These are phyloP conservation scores for Pseudocercospora musae DNA, from an alignment of 2,329 filamentous ascomycete species.

Conservation along the genomic window DNA sequence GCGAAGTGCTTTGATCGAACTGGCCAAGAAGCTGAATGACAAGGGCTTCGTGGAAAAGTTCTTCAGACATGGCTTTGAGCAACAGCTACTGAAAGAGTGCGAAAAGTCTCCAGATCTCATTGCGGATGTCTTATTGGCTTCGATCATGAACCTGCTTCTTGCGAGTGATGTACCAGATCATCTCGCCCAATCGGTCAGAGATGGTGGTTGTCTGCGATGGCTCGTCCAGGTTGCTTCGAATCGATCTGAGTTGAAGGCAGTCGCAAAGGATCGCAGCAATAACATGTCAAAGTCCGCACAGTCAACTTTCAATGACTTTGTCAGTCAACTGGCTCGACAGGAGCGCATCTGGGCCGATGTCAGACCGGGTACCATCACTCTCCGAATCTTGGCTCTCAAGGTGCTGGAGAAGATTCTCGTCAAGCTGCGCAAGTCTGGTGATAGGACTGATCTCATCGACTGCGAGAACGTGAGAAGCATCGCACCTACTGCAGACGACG, in stretches of 20 bases:
- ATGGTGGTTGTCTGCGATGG: conserved; percentile 34
- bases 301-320: conserved; percentile 54
- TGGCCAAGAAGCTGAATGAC: conserved; percentile 54
- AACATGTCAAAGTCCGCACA: conserved; percentile 68
- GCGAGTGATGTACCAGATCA: conserved; percentile 59
- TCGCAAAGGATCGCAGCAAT: conserved; percentile 62
- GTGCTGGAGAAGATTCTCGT: conserved; percentile 58
- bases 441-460: conserved; percentile 48
- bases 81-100: conserved; percentile 63
- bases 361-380: conserved; percentile 53
- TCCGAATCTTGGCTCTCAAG: conserved; percentile 62
- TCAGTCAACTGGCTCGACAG: conserved; percentile 37
- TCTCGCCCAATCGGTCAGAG: conserved; percentile 53
- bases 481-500: conserved; percentile 14
- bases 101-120: conserved; percentile 43
- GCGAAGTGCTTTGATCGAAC: conserved; percentile 54
- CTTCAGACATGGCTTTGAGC: conserved; percentile 68
- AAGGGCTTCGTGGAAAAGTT: conserved; percentile 67
- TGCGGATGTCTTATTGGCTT: conserved; percentile 61
- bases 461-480: conserved; percentile 24
- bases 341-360: conserved; percentile 60
- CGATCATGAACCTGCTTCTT: conserved; percentile 62
- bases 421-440: conserved; percentile 45
- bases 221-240: conserved; percentile 55
- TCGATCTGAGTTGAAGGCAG: conserved; percentile 45